Evolutionary conservation across 139 green algal genomes (phyloP).

Genomic region (Chlorella vulgaris): DNA sequence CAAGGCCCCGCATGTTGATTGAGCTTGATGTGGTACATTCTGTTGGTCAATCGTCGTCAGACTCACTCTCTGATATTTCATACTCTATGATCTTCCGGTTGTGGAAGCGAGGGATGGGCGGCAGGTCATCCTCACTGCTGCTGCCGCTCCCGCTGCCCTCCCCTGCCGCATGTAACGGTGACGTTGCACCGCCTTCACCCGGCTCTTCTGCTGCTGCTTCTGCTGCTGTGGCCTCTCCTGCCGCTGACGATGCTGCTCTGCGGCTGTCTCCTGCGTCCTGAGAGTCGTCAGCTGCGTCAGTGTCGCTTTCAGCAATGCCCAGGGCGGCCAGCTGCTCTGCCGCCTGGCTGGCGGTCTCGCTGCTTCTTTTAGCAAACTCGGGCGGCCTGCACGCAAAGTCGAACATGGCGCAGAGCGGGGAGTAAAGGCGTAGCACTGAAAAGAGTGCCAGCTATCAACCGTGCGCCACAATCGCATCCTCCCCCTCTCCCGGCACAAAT

Average conservation of each 20-base stretch:
- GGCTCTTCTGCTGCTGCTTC: not conserved
- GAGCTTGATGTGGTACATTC: too few relatives aligned
- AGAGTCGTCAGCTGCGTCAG: too few relatives aligned
- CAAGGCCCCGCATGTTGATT: too few relatives aligned
- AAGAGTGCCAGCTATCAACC: too few relatives aligned
- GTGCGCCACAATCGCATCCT: too few relatives aligned
- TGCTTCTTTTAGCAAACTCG: slow-evolving; percentile 24
- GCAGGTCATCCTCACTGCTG: slow-evolving; percentile 41
- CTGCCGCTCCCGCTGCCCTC: not conserved
- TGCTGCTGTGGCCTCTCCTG: slow-evolving; percentile 1
- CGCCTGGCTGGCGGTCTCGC: not conserved
- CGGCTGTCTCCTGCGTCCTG: too few relatives aligned
- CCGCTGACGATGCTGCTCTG: too few relatives aligned
- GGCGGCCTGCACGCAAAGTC: slow-evolving; percentile 17
- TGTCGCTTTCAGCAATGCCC: not conserved
- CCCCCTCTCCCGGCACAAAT: not conserved
- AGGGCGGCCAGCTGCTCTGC: slow-evolving; percentile 9
- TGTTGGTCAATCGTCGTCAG: slow-evolving; percentile 18
- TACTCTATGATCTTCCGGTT: slow-evolving; percentile 45
- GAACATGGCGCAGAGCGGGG: not conserved
- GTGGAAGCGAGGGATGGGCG: slow-evolving; percentile 37
- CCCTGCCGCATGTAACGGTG: not conserved
- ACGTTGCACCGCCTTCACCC: not conserved
- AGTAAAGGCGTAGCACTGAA: too few relatives aligned
- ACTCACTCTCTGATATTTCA: slow-evolving; percentile 25